Base-by-base conservation (phyloP, 176 grass and related monocot species). In the Eragrostis nindensis region DNA sequence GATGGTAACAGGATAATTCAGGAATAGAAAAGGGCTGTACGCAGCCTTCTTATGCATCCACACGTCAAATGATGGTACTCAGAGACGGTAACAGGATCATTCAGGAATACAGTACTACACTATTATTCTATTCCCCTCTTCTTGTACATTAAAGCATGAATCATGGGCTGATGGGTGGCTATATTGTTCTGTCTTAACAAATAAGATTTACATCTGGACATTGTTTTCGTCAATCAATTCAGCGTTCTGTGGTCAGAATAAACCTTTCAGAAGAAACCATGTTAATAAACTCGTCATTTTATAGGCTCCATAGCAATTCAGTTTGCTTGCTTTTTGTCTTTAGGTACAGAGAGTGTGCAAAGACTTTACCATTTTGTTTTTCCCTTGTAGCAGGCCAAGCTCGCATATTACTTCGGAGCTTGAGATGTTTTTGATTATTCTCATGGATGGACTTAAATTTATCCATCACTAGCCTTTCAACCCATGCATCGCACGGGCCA, bases 1-100 rank as follows among this genome's bases (percentile, higher is more conserved):
- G 54, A 70, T 84, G 70, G 24, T 80, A 21, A 25, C 19, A 38
- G 3, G 47, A 73, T 77, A 68, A 77, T 21, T 26, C 25, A 62
- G 12, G 36, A 49, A 24, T 6, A 43, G 48, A 76, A 46, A 16
- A 8, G 12, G 5, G 14, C 42, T 62, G n/a, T 3, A 46, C n/a
- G n/a, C n/a, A 15, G 8, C 16, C 2, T 30, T 30, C 27, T 16
- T 55, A 27, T 74, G 14, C 16, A 52, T 52, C 17, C 55, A 22
- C 11, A 47, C 9, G 7, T 24, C n/a, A 3, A 24, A 22, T 57
- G 8, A 57, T 57, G 55, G 55, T 57, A 24, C 24, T 57, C 4
- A 36, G 32, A 36, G 32, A 36, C 4, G 32, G 32, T 36, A 36
- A 2, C 32, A 36, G 32, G 32, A 36, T 36, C 2, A 36, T 36